These are phyloP conservation scores for Kalaharituber pfeilii DNA, from an alignment of 2,329 filamentous ascomycete species.

Conservation along the genomic window DNA sequence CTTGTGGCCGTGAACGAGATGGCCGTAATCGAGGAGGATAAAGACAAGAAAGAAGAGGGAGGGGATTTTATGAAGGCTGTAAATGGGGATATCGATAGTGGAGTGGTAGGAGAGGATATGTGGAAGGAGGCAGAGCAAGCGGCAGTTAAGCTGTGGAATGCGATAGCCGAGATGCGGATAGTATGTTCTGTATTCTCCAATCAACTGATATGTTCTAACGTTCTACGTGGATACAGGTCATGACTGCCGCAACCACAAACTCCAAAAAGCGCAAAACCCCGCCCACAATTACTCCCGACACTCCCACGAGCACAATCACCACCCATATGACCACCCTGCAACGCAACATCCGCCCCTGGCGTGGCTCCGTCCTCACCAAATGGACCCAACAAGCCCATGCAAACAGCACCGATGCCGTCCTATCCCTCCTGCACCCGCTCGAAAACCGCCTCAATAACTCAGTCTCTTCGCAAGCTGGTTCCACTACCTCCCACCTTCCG, in stretches of 20 bases:
- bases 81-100: constrained; percentile 12
- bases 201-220: too few species aligned
- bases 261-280: constrained; percentile 44
- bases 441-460: constrained; percentile 42
- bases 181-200: constrained; percentile 31
- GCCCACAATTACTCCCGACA: constrained; percentile 7
- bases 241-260: constrained; percentile 21
- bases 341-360: constrained; percentile 41
- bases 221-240: too few species aligned
- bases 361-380: constrained; percentile 62
- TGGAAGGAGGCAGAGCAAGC: constrained; percentile 69
- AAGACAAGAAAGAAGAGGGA: constrained; percentile 30
- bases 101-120: constrained; percentile 32
- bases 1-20: constrained; percentile 58
- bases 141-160: constrained; percentile 68
- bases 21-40: constrained; percentile 35
- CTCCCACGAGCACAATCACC: constrained; percentile 8
- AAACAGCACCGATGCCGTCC: constrained; percentile 26
- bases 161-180: constrained; percentile 49
- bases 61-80: too few species aligned
- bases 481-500: not conserved
- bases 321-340: constrained; percentile 29
- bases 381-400: constrained; percentile 70
- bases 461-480: constrained; percentile 10
- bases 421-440: constrained; percentile 35